A percentile compares a stretch with the other conserved stretches of the same genome.
phyloP scores from a whole-genome alignment of 768 basidiomycete genomes.

The Rhodotorula paludigena region DNA sequence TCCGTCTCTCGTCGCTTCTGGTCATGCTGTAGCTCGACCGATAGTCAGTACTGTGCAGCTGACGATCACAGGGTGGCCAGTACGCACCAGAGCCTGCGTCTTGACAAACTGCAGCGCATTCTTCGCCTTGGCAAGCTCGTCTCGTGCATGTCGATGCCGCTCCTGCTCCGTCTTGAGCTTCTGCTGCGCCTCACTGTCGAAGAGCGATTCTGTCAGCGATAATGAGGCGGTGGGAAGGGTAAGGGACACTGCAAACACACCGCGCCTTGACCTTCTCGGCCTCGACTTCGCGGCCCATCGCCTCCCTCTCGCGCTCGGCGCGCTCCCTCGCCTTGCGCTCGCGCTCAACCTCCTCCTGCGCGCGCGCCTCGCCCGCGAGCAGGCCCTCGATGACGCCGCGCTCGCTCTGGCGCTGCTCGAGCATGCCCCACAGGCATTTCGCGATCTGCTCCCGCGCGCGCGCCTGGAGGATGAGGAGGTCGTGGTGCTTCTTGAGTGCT shows the following conservation, averaged over 20 bases:
- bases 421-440: slow-evolving; percentile 25
- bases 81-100: slow-evolving; percentile 21
- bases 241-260: neutral
- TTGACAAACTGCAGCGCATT: slow-evolving; percentile 24
- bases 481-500: slow-evolving; percentile 9
- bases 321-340: neutral
- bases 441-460: slow-evolving; percentile 12
- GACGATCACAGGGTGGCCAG: neutral
- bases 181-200: slow-evolving; percentile 4
- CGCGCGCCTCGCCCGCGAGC: slow-evolving; percentile 1
- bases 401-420: slow-evolving; percentile 5
- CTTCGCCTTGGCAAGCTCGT: slow-evolving; percentile 24
- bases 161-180: slow-evolving; percentile 22
- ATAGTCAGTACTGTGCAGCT: neutral
- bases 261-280: slow-evolving; percentile 8
- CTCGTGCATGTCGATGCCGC: slow-evolving; percentile 6
- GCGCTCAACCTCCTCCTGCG: slow-evolving; percentile 7
- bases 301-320: slow-evolving; percentile 3
- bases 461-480: slow-evolving; percentile 13
- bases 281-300: slow-evolving; percentile 9
- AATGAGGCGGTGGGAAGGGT: fast-evolving
- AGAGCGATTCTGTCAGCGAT: neutral
- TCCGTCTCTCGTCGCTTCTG: slow-evolving; percentile 29
- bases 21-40: slow-evolving; percentile 4
- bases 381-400: slow-evolving; percentile 1